Evolutionary conservation across 1,284 basidiomycete genomes (phyloP).

Genomic region (Blastosporella zonata): DNA sequence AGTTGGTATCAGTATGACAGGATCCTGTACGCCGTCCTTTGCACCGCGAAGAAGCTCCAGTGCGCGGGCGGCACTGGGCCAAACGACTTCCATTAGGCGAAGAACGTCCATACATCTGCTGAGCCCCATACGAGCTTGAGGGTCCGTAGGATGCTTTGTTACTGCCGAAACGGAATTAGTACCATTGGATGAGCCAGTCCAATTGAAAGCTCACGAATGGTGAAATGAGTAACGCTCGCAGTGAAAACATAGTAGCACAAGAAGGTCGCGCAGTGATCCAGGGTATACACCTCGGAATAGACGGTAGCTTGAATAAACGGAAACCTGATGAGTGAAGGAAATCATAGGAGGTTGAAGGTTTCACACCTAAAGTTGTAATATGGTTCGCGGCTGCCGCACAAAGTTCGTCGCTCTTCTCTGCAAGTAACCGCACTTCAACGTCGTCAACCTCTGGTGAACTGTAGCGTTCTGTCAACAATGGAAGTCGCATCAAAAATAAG

Average conservation of each 20-base stretch:
- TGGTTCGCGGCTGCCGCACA: constrained; percentile 77
- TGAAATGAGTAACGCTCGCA: constrained; percentile 80
- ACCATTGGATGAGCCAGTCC: neutral
- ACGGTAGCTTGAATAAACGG: constrained; percentile 40
- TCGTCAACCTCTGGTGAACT: constrained; percentile 42
- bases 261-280: constrained; percentile 69
- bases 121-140: constrained; percentile 65
- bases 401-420: constrained; percentile 66
- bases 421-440: constrained; percentile 46
- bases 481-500: neutral
- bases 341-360: neutral
- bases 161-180: constrained; percentile 37
- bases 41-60: constrained; percentile 70
- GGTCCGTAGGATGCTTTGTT: constrained; percentile 58
- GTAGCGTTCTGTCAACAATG: constrained; percentile 9
- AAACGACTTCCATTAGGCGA: constrained; percentile 66
- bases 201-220: constrained; percentile 44
- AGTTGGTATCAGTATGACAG: constrained; percentile 17
- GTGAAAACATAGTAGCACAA: constrained; percentile 82
- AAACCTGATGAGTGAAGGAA: neutral
- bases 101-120: constrained; percentile 68
- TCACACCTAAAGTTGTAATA: constrained; percentile 71
- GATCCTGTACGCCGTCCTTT: constrained; percentile 42
- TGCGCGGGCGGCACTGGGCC: constrained; percentile 76
- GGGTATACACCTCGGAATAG: constrained; percentile 62